phyloP scores from a whole-genome alignment of 257 asterid genomes.

The Parsonsia alboflavescens region DNA sequence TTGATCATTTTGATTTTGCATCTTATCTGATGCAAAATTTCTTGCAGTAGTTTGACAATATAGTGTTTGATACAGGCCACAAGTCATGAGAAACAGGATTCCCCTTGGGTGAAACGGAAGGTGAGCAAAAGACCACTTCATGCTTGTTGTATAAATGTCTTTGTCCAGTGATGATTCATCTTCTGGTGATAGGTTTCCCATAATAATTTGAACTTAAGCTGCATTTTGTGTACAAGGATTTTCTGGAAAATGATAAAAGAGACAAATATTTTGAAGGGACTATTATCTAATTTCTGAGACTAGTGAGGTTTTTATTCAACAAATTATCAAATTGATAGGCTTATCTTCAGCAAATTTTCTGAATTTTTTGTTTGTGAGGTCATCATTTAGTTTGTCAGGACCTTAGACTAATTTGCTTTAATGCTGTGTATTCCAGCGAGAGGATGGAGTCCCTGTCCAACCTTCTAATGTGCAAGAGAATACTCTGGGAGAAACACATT shows the following conservation, averaged over 20 bases:
- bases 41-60: conserved; percentile 8
- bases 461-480: conserved; percentile 31
- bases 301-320: neutral
- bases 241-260: neutral
- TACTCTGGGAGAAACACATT: conserved; percentile 31
- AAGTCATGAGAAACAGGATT: conserved; percentile 39
- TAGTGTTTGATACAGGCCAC: conserved; percentile 39
- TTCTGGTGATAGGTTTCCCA: neutral
- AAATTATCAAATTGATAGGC: conserved; percentile 1
- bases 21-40: neutral
- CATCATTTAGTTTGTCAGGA: neutral
- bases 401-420: neutral
- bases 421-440: conserved; percentile 39
- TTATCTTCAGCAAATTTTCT: neutral
- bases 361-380: neutral
- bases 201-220: neutral
- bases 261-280: neutral
- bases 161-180: neutral
- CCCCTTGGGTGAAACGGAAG: conserved; percentile 61
- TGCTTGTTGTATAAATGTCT: conserved; percentile 3
- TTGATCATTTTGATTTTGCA: neutral
- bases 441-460: conserved; percentile 37
- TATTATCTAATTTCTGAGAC: neutral
- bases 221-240: conserved; percentile 2
- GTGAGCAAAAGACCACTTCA: conserved; percentile 33